Conservation (phyloP, 1,139 yeast genomes). For the Kurtzmaniella quercitrusa region DNA sequence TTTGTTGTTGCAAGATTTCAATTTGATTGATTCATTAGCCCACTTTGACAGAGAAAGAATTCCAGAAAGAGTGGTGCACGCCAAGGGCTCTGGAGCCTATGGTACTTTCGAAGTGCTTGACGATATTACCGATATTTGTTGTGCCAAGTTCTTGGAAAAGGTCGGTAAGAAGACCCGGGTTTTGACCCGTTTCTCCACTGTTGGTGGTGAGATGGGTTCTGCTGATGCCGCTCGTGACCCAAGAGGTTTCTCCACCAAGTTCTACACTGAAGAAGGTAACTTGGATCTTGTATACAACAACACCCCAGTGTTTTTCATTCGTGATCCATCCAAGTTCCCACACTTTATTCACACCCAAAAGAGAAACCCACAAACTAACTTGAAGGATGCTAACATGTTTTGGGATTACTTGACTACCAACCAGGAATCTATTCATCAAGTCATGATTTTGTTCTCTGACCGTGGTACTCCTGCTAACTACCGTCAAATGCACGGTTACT, state of each 20-base stretch:
- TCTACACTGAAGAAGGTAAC: slow-evolving; percentile 86
- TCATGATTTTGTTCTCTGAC: slow-evolving; percentile 57
- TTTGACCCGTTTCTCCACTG: slow-evolving; percentile 80
- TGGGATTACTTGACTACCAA: slow-evolving; percentile 66
- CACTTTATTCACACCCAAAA: slow-evolving; percentile 84
- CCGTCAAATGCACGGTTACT: slow-evolving; percentile 67
- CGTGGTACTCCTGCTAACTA: slow-evolving; percentile 67
- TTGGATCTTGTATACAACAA: slow-evolving; percentile 87
- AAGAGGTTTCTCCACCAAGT: slow-evolving; percentile 79
- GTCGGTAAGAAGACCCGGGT: slow-evolving; percentile 74
- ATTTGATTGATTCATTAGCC: slow-evolving; percentile 70
- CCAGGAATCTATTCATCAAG: slow-evolving; percentile 65
- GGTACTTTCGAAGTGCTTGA: slow-evolving; percentile 81
- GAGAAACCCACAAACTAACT: slow-evolving; percentile 77
- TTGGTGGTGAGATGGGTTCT: slow-evolving; percentile 83
- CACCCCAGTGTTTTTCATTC: slow-evolving; percentile 82
- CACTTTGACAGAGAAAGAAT: slow-evolving; percentile 86
- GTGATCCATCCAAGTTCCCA: slow-evolving; percentile 87
- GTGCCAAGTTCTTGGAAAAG: slow-evolving; percentile 65
- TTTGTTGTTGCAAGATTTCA: slow-evolving; percentile 71
- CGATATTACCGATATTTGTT: slow-evolving; percentile 70
- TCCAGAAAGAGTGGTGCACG: slow-evolving; percentile 89
- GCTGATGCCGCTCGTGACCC: slow-evolving; percentile 90
- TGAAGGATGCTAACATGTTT: slow-evolving; percentile 71
- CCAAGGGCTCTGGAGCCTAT: slow-evolving; percentile 85